Conservation (phyloP, 305 asterid genomes). For the Rubia peregrina region DNA sequence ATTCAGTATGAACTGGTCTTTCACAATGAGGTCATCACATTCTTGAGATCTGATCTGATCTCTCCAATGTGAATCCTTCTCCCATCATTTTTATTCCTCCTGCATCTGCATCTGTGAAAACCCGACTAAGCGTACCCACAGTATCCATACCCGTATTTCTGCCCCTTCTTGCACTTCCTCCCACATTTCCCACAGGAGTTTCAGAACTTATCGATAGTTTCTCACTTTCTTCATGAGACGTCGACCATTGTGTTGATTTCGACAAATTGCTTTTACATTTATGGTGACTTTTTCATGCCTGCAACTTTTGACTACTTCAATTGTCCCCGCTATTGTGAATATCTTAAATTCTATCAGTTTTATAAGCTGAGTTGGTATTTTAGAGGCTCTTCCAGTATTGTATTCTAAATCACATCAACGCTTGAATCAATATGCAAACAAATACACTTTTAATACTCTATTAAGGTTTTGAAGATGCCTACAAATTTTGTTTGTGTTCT, state of each 20-base stretch:
- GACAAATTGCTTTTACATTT: slow-evolving; percentile 22
- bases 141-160: background rate
- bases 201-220: no score
- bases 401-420: background rate
- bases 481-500: background rate
- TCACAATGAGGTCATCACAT: slow-evolving; percentile 6
- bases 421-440: background rate
- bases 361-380: background rate
- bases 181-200: slow-evolving; percentile 13
- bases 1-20: slow-evolving; percentile 6
- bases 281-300: slow-evolving; percentile 16
- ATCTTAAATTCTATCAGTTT: background rate
- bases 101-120: background rate
- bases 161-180: background rate
- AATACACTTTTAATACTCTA: background rate
- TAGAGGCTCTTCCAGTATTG: background rate
- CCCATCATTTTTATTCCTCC: background rate
- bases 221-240: no score
- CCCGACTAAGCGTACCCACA: slow-evolving; percentile 9
- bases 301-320: background rate
- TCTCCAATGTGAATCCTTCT: background rate
- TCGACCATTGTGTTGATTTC: no score
- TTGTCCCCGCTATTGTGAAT: background rate
- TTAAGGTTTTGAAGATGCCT: background rate
- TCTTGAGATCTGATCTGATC: background rate